phyloP scores from a whole-genome alignment of 1,284 basidiomycete species.

The Moesziomyces sp. region DNA sequence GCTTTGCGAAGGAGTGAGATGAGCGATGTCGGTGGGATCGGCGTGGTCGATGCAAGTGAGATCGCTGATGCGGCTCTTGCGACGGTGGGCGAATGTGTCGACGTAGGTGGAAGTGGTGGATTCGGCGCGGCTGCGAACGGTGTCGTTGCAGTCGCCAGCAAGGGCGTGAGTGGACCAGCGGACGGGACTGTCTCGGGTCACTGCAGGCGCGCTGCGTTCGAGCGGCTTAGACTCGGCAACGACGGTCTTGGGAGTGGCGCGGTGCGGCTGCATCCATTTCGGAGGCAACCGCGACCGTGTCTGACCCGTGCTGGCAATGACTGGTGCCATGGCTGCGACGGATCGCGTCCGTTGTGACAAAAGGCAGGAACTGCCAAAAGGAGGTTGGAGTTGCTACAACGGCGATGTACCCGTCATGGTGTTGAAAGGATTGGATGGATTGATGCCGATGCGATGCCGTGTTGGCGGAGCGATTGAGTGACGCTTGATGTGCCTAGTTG shows the following conservation, averaged over 20 bases:
- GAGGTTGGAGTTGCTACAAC: no score
- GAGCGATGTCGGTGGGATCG: slow-evolving; percentile 8
- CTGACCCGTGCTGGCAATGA: slow-evolving; percentile 27
- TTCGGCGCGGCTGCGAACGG: slow-evolving; percentile 32
- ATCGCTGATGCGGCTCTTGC: slow-evolving; percentile 43
- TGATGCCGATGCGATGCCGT: no score
- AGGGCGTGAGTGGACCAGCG: slow-evolving; percentile 38
- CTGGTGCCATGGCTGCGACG: slow-evolving; percentile 19
- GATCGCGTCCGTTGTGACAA: background rate
- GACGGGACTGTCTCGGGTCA: slow-evolving; percentile 6
- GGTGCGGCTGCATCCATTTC: slow-evolving; percentile 29
- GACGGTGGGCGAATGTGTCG: slow-evolving; percentile 42
- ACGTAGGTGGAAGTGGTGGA: slow-evolving; percentile 38
- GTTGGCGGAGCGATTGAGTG: no score
- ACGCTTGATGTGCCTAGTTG: no score
- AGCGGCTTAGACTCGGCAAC: slow-evolving; percentile 5
- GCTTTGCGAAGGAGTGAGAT: slow-evolving; percentile 13
- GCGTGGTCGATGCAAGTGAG: slow-evolving; percentile 30
- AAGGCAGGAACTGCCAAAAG: no score
- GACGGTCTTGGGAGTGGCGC: slow-evolving; percentile 7
- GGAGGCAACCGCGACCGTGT: slow-evolving; percentile 36
- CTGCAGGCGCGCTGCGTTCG: slow-evolving; percentile 4
- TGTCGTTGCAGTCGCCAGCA: slow-evolving; percentile 23
- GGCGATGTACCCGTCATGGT: no score
- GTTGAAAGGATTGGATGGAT: no score